Base-by-base conservation (phyloP, 108 stramenopile genomes). In the Fistulifera pelliculosa region DNA sequence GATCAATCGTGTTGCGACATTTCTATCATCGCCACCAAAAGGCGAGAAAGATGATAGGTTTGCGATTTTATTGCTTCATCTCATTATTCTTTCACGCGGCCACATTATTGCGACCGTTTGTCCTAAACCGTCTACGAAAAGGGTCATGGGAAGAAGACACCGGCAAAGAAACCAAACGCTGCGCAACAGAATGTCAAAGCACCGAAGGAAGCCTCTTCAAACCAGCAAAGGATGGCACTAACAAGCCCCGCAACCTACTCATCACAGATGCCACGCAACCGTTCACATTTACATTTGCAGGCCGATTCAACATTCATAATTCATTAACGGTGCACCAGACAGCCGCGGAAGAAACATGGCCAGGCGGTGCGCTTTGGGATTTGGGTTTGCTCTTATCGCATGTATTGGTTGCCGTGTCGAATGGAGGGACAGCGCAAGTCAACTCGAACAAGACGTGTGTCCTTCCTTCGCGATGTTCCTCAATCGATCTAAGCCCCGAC, bases 341-440 rank as follows among this genome's bases (percentile, higher is more conserved):
- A 17, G 38, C 76, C 25, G 61, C 72, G 14, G 76, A 77, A 28
- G 76, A 73, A 5, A 73, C 71, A 22, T 77, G 76, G 76, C 76
- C 71, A 0, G 76, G 76, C 23, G 76, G 76, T 16, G 68, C 76
- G 5, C 40, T 77, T 8, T 77, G 76, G 76, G 76, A 77, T 56
- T 54, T 77, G 18, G 76, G 76, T 21, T 60, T 77, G 0, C 48
- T 77, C 26, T 50, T 77, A 11, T 59, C 76, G 1, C 54, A 66
- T 14, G 64, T 77, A 5, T 58, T 77, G 12, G 76, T 73, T 0
- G 56, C 56, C 18, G 45, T 70, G 60, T 57, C 68, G 25, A 47
- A 49, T 54, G 18, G 13, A 16, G 17, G 26, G 49, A 31, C 27
- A 43, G 14, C 41, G 27, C 44, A 61, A 52, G 15, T 17, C 41